These are phyloP conservation scores for Ascoidea asiatica DNA, from an alignment of 805 yeast species.

Conservation along the genomic window DNA sequence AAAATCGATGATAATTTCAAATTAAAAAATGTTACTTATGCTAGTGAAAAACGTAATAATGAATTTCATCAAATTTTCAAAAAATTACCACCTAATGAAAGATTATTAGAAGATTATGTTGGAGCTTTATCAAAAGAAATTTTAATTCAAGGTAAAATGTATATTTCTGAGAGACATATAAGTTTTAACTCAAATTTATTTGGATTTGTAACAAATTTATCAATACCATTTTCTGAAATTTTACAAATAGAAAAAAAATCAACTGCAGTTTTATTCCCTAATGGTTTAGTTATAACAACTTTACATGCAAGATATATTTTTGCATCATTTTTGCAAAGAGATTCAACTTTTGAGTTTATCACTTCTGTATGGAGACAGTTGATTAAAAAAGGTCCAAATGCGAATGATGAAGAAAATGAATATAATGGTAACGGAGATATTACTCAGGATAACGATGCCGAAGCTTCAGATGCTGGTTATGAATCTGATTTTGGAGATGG, in stretches of 20 bases:
- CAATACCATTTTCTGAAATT: conserved; percentile 47
- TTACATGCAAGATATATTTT: conserved; percentile 48
- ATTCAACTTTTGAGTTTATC: conserved; percentile 33
- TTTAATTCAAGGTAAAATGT: conserved; percentile 52
- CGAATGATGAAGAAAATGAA: conserved; percentile 14
- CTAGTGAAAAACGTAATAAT: conserved; percentile 37
- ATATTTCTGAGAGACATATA: conserved; percentile 38
- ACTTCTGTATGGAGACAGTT: conserved; percentile 47
- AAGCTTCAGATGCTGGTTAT: not conserved
- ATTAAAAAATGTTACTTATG: conserved; percentile 15
- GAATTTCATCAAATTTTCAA: conserved; percentile 51
- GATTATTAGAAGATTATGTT: conserved; percentile 43
- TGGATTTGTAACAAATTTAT: conserved; percentile 50
- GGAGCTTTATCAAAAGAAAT: conserved; percentile 60
- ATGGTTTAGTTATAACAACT: conserved; percentile 51
- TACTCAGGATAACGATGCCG: conserved; percentile 15
- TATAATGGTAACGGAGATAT: conserved; percentile 12
- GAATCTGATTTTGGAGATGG: conserved; percentile 1
- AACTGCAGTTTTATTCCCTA: conserved; percentile 58
- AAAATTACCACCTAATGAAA: conserved; percentile 34
- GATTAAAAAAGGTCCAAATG: conserved; percentile 12
- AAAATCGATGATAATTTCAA: not conserved
- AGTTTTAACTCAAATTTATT: conserved; percentile 56
- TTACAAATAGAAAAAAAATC: conserved; percentile 50
- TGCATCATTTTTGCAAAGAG: conserved; percentile 54